Evolutionary conservation across 345 rosid species (phyloP).

Genomic region (Eucalyptus cloeziana): DNA sequence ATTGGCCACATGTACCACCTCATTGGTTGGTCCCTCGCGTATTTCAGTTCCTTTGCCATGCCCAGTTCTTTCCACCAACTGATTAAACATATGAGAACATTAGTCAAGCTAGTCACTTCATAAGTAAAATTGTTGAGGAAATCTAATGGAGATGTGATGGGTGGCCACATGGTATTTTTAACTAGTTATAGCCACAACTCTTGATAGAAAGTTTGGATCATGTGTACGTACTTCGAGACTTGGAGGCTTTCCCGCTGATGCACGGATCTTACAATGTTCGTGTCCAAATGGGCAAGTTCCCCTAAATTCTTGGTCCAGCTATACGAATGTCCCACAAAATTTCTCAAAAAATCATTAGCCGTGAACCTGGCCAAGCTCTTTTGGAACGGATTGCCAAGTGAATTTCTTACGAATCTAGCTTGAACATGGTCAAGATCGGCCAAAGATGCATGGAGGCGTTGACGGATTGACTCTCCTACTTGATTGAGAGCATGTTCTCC

Average conservation of each 20-base stretch:
- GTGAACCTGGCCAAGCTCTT: background rate
- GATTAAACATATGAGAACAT: background rate
- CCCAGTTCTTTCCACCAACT: constrained; percentile 3
- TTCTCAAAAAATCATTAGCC: background rate
- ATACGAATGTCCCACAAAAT: background rate
- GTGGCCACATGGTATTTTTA: background rate
- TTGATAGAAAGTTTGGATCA: background rate
- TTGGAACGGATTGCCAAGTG: background rate
- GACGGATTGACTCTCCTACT: constrained; percentile 1
- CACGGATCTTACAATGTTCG: background rate
- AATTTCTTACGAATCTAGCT: background rate
- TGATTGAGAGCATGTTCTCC: constrained; percentile 39
- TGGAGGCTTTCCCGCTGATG: background rate
- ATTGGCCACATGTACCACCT: constrained; percentile 5
- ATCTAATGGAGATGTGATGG: background rate
- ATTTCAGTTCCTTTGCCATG: background rate
- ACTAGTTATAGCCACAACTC: background rate
- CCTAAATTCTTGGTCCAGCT: background rate
- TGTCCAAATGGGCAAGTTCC: background rate
- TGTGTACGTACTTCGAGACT: background rate
- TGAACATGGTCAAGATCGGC: background rate
- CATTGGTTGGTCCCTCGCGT: background rate
- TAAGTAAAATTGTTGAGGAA: background rate
- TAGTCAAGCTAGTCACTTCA: background rate
- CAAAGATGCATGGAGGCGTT: background rate